Conservation (phyloP, 257 asterid genomes). For the Solanum ahanhuiri region DNA sequence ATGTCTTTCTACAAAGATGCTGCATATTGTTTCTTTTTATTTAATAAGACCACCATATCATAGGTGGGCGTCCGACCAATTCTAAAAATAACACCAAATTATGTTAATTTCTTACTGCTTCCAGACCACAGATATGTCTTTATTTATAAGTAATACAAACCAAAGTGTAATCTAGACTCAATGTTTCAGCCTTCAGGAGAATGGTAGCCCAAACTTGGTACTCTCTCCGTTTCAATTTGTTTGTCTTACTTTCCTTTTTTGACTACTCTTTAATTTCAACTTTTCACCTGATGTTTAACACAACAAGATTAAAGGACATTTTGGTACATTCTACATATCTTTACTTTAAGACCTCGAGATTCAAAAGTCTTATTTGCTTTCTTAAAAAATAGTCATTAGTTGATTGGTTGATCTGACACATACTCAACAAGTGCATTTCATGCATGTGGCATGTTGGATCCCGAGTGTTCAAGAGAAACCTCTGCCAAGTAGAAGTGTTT, state of each 20-base stretch:
- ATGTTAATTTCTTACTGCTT: background rate
- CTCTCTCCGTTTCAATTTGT: background rate
- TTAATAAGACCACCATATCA: background rate
- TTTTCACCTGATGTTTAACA: background rate
- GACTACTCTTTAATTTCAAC: background rate
- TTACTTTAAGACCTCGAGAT: background rate
- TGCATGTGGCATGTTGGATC: background rate
- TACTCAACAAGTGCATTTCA: background rate
- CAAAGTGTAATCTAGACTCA: background rate
- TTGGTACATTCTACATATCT: background rate
- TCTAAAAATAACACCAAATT: background rate
- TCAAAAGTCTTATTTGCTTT: no score
- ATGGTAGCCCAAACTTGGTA: background rate
- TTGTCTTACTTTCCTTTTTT: background rate
- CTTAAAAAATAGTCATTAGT: background rate
- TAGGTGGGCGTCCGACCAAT: background rate
- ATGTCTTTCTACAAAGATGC: background rate
- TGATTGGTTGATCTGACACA: background rate
- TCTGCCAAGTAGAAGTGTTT: background rate
- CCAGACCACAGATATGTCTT: background rate
- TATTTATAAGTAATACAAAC: background rate
- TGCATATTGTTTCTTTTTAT: background rate
- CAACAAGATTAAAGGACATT: background rate
- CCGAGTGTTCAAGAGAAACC: background rate
- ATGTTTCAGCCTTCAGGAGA: background rate